Evolutionary conservation across 345 rosid genomes (phyloP).

Genomic region (Eucalyptus melliodora): DNA sequence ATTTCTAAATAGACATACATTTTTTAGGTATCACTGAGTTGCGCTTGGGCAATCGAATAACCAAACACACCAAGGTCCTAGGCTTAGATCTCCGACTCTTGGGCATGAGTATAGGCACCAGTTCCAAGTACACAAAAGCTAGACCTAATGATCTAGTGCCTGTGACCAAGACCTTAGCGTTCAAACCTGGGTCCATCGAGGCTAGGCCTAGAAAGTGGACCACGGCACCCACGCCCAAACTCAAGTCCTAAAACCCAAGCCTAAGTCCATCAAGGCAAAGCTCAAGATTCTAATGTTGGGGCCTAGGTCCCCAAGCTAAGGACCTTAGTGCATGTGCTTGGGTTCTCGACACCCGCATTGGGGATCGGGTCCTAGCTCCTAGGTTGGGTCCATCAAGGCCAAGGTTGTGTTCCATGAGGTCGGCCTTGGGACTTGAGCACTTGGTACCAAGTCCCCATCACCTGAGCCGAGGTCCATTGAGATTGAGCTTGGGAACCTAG

Average conservation of each 20-base stretch:
- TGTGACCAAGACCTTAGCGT: background rate
- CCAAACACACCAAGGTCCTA: background rate
- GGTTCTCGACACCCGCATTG: fast-evolving
- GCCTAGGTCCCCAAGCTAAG: fast-evolving
- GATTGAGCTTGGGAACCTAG: background rate
- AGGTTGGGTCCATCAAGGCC: background rate
- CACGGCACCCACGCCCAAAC: background rate
- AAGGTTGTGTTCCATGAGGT: background rate
- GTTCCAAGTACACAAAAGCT: background rate
- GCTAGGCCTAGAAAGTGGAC: background rate
- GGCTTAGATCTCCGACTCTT: background rate
- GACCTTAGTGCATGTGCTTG: background rate
- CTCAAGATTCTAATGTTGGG: background rate
- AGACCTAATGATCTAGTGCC: background rate
- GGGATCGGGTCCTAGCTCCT: background rate
- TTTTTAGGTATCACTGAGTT: no score
- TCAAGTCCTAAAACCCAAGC: background rate
- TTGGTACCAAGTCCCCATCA: background rate
- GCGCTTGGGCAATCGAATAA: background rate
- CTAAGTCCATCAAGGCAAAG: background rate
- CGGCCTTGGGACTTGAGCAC: background rate
- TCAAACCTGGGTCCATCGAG: fast-evolving
- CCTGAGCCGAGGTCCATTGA: background rate
- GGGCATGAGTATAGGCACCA: background rate
- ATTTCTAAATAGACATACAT: no score